phyloP scores from a whole-genome alignment of 2,329 filamentous ascomycete species.

The Aspergillus awamori region DNA sequence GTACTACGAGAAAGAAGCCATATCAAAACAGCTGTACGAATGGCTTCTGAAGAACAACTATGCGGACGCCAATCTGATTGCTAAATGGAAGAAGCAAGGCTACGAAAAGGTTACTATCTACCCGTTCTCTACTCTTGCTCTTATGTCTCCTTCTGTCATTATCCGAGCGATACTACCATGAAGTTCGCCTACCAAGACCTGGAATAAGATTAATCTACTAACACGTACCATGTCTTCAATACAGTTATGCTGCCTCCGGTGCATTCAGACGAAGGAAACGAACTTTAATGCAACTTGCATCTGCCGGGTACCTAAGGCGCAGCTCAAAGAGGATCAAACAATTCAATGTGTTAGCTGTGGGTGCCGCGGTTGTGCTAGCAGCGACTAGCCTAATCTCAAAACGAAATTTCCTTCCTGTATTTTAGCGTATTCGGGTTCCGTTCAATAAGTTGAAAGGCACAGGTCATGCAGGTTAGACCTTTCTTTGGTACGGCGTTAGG shows the following conservation, averaged over 20 bases:
- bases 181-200: not conserved
- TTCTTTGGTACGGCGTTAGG: constrained; percentile 7
- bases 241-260: constrained; percentile 88
- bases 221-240: not conserved
- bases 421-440: not conserved
- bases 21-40: constrained; percentile 88
- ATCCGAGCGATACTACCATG: too few species aligned
- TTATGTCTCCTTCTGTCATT: constrained; percentile 3
- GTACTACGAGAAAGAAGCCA: constrained; percentile 97
- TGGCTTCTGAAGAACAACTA: constrained; percentile 97
- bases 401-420: not conserved
- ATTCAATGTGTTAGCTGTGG: constrained; percentile 95
- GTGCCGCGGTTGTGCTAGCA: constrained; percentile 85
- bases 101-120: constrained; percentile 79
- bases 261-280: constrained; percentile 99
- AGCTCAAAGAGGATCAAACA: constrained; percentile 86
- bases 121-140: not conserved
- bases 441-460: not conserved
- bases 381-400: constrained; percentile 59
- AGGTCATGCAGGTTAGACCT: not conserved
- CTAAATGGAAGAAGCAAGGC: constrained; percentile 99
- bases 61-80: constrained; percentile 91
- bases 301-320: constrained; percentile 86
- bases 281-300: constrained; percentile 98
- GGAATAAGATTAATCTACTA: not conserved